Conservation (phyloP, 2,329 filamentous ascomycete species). For the Fusarium sulawesiense region DNA sequence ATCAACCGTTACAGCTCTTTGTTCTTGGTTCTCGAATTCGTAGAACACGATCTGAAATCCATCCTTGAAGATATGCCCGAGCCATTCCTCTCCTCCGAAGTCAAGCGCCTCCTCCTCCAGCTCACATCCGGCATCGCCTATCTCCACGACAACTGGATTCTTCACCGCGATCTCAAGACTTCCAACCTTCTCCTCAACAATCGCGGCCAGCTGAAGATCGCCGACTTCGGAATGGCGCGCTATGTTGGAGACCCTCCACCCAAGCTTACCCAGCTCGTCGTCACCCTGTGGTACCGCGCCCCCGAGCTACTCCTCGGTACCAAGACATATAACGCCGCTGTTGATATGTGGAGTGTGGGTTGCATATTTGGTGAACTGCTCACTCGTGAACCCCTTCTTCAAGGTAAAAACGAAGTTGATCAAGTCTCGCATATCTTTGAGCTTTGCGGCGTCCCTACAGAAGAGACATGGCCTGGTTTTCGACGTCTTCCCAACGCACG, state of each 20-base stretch:
- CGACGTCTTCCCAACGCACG: slow-evolving; percentile 87
- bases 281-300: slow-evolving; percentile 95
- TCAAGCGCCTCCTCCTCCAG: slow-evolving; percentile 89
- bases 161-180: slow-evolving; percentile 94
- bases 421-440: slow-evolving; percentile 89
- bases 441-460: slow-evolving; percentile 86
- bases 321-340: slow-evolving; percentile 75
- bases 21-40: slow-evolving; percentile 95
- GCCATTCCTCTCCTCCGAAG: slow-evolving; percentile 90
- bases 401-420: slow-evolving; percentile 92
- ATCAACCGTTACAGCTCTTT: slow-evolving; percentile 66
- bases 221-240: slow-evolving; percentile 97
- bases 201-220: slow-evolving; percentile 92
- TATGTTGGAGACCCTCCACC: slow-evolving; percentile 83
- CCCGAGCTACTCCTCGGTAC: slow-evolving; percentile 90
- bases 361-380: slow-evolving; percentile 96
- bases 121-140: slow-evolving; percentile 83
- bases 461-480: slow-evolving; percentile 87
- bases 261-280: slow-evolving; percentile 89
- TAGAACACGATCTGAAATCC: slow-evolving; percentile 96
- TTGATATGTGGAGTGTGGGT: slow-evolving; percentile 97
- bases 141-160: slow-evolving; percentile 89
- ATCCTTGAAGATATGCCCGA: slow-evolving; percentile 94
- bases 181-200: slow-evolving; percentile 96
- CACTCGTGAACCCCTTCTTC: slow-evolving; percentile 82